Base-by-base conservation (phyloP, 371 early-diverging fungal species). In the Zychaea mexicana region DNA sequence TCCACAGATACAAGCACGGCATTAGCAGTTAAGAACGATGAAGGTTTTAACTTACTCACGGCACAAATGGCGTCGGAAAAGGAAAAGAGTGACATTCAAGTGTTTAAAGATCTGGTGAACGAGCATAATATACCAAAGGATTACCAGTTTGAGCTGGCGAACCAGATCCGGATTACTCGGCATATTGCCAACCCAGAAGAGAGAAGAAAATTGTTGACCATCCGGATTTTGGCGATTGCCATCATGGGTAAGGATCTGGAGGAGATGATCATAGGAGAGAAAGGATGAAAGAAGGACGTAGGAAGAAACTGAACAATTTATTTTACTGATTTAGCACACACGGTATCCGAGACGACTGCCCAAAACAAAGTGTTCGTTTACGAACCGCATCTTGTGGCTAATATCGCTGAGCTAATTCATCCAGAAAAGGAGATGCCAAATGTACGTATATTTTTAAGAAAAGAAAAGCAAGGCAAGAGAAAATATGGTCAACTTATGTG, bases 351-450 rank as follows among this genome's bases (percentile, higher is more conserved):
- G 70, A 82, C 86, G 1, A 79, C 88, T 39, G 88, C 92, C 27
- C 85, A 90, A 54, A 88, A 86, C 63, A 86, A 84, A 59, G 78
- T 96, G 26, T 91, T 95, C 65, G 76, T 89, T 12, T 92, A 91
- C 70, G 96, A 96, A 61, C 96, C 96, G 12, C 88, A 90, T 70
- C 77, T 96, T 30, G 88, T 94, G 15, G 69, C 84, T 12, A 85
- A 91, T 36, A 67, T 97, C 4, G 89, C 92, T 0, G 92, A 93
- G 52, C 63, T 95, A 17, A 73, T 95, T 21, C 87, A 91, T 62
- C 89, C 89, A 10, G 94, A 94, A 47, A 81, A 79, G 12, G 71
- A 73, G 21, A 80, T 87, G 22, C 80, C 88, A 28, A 76, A 83
- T 56, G 82, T 84, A 76, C 66, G 74, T 73, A 32, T 21, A 45